Evolutionary conservation across 306 rosid genomes (phyloP).

Genomic region (Delonix regia): DNA sequence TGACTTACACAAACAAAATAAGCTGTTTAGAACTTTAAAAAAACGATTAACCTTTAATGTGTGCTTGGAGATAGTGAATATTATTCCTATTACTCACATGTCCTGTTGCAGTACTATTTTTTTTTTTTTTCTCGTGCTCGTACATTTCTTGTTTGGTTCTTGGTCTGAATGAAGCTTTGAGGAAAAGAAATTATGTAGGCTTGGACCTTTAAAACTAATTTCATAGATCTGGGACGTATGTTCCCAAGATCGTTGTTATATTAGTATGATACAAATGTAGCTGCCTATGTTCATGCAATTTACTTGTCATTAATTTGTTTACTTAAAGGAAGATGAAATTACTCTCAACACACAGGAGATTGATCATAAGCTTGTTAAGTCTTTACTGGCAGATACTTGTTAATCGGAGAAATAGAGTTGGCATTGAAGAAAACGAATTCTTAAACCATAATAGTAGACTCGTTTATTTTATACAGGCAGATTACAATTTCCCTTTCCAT

Average conservation of each 20-base stretch:
- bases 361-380: too few species aligned
- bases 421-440: background rate
- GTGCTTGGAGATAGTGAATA: too few species aligned
- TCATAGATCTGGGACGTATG: background rate
- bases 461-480: slow-evolving; percentile 33
- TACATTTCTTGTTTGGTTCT: background rate
- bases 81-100: too few species aligned
- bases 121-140: too few species aligned
- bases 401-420: background rate
- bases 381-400: background rate
- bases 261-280: background rate
- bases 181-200: background rate
- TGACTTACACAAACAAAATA: slow-evolving; percentile 60
- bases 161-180: background rate
- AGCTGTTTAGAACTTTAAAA: slow-evolving; percentile 28
- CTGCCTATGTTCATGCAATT: background rate
- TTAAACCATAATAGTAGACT: background rate
- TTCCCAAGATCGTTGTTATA: background rate
- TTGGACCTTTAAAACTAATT: slow-evolving; percentile 8
- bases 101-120: too few species aligned
- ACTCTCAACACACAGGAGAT: background rate
- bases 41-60: background rate
- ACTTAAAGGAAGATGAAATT: background rate
- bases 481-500: slow-evolving; percentile 18
- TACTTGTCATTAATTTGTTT: background rate